phyloP scores from a whole-genome alignment of 441 rosid species.

The Erysimum pusillum region DNA sequence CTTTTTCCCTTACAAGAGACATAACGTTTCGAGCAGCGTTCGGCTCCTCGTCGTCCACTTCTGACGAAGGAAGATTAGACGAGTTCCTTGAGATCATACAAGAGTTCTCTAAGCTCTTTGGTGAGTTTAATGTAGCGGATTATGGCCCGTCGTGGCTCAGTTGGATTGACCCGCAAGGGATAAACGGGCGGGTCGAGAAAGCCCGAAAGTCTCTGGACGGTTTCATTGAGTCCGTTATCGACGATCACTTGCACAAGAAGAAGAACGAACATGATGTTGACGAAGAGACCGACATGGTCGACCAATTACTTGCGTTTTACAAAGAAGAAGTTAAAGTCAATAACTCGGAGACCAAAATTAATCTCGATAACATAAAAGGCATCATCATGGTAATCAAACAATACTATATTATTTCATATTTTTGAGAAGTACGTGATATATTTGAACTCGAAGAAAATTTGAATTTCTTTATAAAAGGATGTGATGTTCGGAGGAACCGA shows the following conservation, averaged over 20 bases:
- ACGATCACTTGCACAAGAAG: constrained; percentile 68
- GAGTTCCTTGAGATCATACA: constrained; percentile 79
- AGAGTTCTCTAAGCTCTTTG: constrained; percentile 91
- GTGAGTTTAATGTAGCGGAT: constrained; percentile 90
- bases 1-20: constrained; percentile 72
- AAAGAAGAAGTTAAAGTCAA: constrained; percentile 62
- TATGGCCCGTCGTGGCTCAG: constrained; percentile 64
- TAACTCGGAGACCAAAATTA: constrained; percentile 62
- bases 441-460: neutral
- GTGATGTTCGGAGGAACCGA: constrained; percentile 98
- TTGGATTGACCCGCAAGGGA: constrained; percentile 80
- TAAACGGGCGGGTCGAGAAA: constrained; percentile 55
- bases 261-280: constrained; percentile 28
- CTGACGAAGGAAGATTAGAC: constrained; percentile 56
- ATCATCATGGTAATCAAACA: constrained; percentile 75
- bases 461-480: constrained; percentile 53
- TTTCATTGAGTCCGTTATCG: constrained; percentile 74
- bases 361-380: constrained; percentile 82
- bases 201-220: constrained; percentile 70
- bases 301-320: constrained; percentile 75
- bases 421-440: neutral
- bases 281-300: constrained; percentile 77
- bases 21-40: constrained; percentile 82
- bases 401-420: neutral
- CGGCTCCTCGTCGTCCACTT: constrained; percentile 58